Evolutionary conservation across 805 yeast genomes (phyloP).

Genomic region (Ogataea corticis): DNA sequence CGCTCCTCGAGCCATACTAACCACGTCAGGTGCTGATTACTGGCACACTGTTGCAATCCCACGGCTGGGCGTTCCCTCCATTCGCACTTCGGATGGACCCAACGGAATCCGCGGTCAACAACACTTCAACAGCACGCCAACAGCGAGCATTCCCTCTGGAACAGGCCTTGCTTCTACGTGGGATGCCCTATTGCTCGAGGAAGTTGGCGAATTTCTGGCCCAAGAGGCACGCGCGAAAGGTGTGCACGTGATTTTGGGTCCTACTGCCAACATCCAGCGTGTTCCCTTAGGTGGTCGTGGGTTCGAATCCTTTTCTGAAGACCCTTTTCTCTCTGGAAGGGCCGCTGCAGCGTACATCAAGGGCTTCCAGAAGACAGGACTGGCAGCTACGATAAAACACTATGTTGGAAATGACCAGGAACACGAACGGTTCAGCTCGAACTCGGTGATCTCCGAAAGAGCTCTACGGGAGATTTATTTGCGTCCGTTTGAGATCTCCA

Average conservation of each 20-base stretch:
- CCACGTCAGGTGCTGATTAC: conserved; percentile 30
- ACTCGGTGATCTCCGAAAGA: conserved; percentile 53
- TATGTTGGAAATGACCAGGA: conserved; percentile 65
- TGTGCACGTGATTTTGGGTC: conserved; percentile 41
- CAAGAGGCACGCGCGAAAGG: conserved; percentile 45
- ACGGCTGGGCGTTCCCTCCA: conserved; percentile 37
- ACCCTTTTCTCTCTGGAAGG: conserved; percentile 50
- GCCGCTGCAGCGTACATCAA: conserved; percentile 49
- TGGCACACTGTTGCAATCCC: conserved; percentile 42
- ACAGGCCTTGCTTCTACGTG: conserved; percentile 48
- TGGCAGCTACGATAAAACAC: conserved; percentile 62
- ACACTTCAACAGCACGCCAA: conserved; percentile 41
- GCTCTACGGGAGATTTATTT: conserved; percentile 67
- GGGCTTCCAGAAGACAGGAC: conserved; percentile 54
- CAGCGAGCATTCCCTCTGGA: conserved; percentile 49
- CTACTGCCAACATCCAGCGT: conserved; percentile 42
- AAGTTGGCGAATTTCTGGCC: conserved; percentile 45
- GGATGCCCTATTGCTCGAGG: conserved; percentile 38
- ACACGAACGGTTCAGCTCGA: conserved; percentile 49
- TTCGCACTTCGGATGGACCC: conserved; percentile 46
- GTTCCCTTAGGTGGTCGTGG: conserved; percentile 55
- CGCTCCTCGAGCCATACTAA: too few relatives aligned
- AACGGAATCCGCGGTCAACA: conserved; percentile 49
- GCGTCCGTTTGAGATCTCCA: conserved; percentile 62
- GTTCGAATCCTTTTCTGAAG: conserved; percentile 63